Evolutionary conservation across 1,139 yeast species (phyloP), one percentile per base, ranked within the genome.

Genomic region (Arxiozyma slooffiae): DNA sequence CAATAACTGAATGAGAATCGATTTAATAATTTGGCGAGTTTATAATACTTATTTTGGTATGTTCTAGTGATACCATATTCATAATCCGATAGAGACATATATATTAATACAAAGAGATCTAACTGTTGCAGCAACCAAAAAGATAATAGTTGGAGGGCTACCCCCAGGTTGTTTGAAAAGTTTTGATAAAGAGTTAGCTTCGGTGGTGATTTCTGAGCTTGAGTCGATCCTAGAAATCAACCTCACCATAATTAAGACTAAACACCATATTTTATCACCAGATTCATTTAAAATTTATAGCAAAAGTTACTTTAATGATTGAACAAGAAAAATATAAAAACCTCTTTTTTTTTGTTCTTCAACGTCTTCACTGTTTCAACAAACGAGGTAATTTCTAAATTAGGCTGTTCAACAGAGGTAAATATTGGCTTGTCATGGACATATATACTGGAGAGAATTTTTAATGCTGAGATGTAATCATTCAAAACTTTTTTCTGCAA

Each of bases 91-190:
- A 81, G 69, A 0, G 75, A 67, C 46, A 75, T n/a, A 71, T 14
- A 81, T 64, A 52, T 80, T 79, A 53, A 76, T 77, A 38, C 83
- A 65, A 18, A 85, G 60, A 39, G 78, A 74, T 2, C 84, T 72
- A 21, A 85, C 65, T 14, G 90, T 86, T 52, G 79, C 80, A 52
- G 84, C 70, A 14, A 87, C 83, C 44, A 79, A 68, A 51, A 81
- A 76, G 1, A 90, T 76, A 43, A 87, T 72, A 3, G 77, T 71
- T 0, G 97, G 97, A 65, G 89, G 96, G 39, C 80, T 80, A 22
- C 78, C 75, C n/a, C 78, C 68, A 0, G 87, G 77, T 44, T 78
- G 78, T 16, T 72, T 69, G 16, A 79, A 72, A 46, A 89, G 71
- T 8, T 77, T 62, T 34, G 67, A 67, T 18, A 85, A 62, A 0